phyloP scores from a whole-genome alignment of 2,329 filamentous ascomycete species.

The Ceratocystiopsis brevicomis region DNA sequence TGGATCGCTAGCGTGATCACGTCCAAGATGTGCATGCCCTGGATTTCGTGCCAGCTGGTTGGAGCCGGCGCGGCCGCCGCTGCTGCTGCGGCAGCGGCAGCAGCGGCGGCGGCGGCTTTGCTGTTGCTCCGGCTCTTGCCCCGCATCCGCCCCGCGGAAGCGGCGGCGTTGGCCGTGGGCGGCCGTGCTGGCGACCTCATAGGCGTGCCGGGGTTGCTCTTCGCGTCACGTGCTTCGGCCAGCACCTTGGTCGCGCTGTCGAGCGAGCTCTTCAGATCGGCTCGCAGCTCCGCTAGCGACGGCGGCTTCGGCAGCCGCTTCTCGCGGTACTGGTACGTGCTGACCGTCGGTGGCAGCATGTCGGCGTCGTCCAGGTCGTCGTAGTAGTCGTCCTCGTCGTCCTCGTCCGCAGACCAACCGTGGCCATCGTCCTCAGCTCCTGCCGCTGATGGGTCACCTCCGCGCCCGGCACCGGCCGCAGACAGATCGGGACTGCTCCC shows the following conservation, averaged over 20 bases:
- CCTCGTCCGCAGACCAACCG: slow-evolving; percentile 10
- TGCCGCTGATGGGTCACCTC: slow-evolving; percentile 24
- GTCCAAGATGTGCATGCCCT: slow-evolving; percentile 82
- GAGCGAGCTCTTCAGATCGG: slow-evolving; percentile 46
- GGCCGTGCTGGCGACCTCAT: too few relatives aligned
- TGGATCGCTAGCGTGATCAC: slow-evolving; percentile 89
- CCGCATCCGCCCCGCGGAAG: slow-evolving; percentile 3
- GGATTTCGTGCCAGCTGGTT: slow-evolving; percentile 59
- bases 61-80: too few relatives aligned
- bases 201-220: slow-evolving; percentile 5
- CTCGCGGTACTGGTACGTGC: slow-evolving; percentile 78
- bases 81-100: too few relatives aligned
- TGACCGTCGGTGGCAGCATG: slow-evolving; percentile 91
- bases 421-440: slow-evolving; percentile 13
- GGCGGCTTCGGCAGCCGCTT: slow-evolving; percentile 71
- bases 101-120: slow-evolving; percentile 16
- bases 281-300: slow-evolving; percentile 58
- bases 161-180: slow-evolving; percentile 4
- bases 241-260: slow-evolving; percentile 50
- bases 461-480: slow-evolving; percentile 17
- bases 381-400: slow-evolving; percentile 30
- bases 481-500: slow-evolving; percentile 36
- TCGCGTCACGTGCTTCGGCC: slow-evolving; percentile 31
- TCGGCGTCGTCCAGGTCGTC: slow-evolving; percentile 45
- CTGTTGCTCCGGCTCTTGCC: neutral